Evolutionary conservation across 2,329 filamentous ascomycete species (phyloP).

Genomic region (Aspergillus piperis): DNA sequence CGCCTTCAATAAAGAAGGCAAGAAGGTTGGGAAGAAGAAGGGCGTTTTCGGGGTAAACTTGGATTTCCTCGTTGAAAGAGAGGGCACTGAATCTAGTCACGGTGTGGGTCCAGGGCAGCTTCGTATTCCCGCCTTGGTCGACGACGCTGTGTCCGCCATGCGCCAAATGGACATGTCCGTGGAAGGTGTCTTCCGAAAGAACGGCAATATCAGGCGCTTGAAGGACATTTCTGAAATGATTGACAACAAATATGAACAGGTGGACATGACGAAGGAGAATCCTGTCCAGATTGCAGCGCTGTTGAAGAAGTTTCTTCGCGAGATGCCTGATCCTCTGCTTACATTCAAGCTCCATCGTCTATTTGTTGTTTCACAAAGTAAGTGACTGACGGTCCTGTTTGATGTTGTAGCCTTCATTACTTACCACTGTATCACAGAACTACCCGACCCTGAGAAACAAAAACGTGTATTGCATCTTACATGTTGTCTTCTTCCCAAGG

Average conservation of each 20-base stretch:
- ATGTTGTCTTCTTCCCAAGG: slow-evolving; percentile 89
- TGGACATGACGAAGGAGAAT: slow-evolving; percentile 83
- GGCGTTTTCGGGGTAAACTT: slow-evolving; percentile 89
- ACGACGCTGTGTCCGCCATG: slow-evolving; percentile 92
- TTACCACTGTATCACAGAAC: slow-evolving; percentile 53
- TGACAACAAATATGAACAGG: slow-evolving; percentile 79
- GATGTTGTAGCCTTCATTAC: neutral
- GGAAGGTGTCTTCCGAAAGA: slow-evolving; percentile 98
- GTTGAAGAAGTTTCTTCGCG: slow-evolving; percentile 90
- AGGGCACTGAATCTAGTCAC: slow-evolving; percentile 96
- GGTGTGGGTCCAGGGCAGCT: slow-evolving; percentile 90
- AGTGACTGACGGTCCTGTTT: slow-evolving; percentile 33
- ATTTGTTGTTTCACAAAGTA: slow-evolving; percentile 84
- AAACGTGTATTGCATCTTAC: slow-evolving; percentile 85
- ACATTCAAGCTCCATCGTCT: slow-evolving; percentile 92
- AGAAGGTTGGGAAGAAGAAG: slow-evolving; percentile 80
- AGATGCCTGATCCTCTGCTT: slow-evolving; percentile 90
- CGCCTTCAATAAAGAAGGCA: slow-evolving; percentile 79
- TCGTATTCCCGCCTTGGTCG: slow-evolving; percentile 89
- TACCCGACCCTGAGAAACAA: slow-evolving; percentile 76
- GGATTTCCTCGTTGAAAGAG: slow-evolving; percentile 85
- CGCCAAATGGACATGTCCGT: slow-evolving; percentile 98
- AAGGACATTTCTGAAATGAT: slow-evolving; percentile 84
- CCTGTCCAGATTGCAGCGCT: slow-evolving; percentile 93
- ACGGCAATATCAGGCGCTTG: slow-evolving; percentile 94